Conservation (phyloP, 2,329 filamentous ascomycete species). For the Lachnellula willkommii region DNA sequence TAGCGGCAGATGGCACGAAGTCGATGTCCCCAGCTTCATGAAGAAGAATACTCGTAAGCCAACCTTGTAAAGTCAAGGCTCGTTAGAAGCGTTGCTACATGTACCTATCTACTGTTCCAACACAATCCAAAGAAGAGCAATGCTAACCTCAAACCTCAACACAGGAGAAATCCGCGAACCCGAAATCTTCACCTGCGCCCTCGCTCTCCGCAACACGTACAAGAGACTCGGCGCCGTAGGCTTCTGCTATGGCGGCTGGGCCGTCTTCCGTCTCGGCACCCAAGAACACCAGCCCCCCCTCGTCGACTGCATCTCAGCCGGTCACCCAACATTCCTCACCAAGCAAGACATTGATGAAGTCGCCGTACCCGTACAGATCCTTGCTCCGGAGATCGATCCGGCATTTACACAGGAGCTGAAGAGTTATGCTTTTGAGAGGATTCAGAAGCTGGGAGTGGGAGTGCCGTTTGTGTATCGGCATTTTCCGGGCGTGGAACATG, state of each 20-base stretch:
- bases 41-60: no score
- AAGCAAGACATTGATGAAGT: constrained; percentile 42
- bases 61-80: no score
- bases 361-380: constrained; percentile 45
- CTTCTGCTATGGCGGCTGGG: constrained; percentile 22
- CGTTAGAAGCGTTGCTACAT: no score
- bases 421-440: constrained; percentile 34
- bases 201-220: constrained; percentile 6
- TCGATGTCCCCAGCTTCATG: constrained; percentile 23
- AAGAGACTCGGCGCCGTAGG: constrained; percentile 15
- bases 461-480: constrained; percentile 46
- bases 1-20: constrained; percentile 22
- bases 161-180: constrained; percentile 15
- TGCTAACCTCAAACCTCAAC: not conserved
- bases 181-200: constrained; percentile 16
- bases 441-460: constrained; percentile 36
- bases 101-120: no score
- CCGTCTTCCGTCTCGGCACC: constrained; percentile 15
- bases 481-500: constrained; percentile 46
- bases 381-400: constrained; percentile 45
- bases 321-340: constrained; percentile 33
- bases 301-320: constrained; percentile 18
- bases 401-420: constrained; percentile 43
- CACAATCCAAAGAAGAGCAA: no score
- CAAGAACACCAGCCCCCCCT: constrained; percentile 35